Conservation (phyloP, 2,329 filamentous ascomycete genomes). For the Chrysoporthe austroafricana region DNA sequence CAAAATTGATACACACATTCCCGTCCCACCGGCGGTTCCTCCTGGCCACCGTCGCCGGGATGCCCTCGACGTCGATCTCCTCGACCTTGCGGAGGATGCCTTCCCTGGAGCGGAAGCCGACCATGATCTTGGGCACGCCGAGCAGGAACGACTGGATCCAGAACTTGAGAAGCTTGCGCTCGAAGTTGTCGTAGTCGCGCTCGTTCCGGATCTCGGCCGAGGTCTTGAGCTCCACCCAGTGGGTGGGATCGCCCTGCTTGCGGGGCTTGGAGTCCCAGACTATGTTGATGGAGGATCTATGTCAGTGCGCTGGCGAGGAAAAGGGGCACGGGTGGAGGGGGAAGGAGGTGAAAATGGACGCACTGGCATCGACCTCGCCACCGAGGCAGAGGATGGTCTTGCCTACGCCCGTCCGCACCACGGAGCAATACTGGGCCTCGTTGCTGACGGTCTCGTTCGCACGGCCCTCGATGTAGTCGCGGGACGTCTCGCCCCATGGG, state of each 20-base stretch:
- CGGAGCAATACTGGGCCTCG: conserved; percentile 91
- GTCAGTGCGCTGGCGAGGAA: conserved; percentile 14
- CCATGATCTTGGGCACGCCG: conserved; percentile 87
- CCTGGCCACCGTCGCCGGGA: conserved; percentile 76
- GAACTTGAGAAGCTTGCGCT: conserved; percentile 90
- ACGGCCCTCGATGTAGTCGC: conserved; percentile 79
- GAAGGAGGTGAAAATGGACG: conserved; percentile 32
- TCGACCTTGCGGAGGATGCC: conserved; percentile 75
- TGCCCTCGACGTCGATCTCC: conserved; percentile 77
- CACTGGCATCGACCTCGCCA: conserved; percentile 91
- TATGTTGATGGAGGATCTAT: conserved; percentile 37
- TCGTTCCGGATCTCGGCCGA: conserved; percentile 71
- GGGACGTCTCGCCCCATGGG: conserved; percentile 72
- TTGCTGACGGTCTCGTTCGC: conserved; percentile 78
- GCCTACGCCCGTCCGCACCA: conserved; percentile 87
- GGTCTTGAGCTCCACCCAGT: conserved; percentile 96
- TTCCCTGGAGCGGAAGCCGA: conserved; percentile 78
- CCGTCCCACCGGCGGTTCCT: conserved; percentile 81
- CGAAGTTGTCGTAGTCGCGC: conserved; percentile 74
- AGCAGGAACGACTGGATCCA: conserved; percentile 97
- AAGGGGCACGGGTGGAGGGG: conserved; percentile 13
- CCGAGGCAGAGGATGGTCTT: conserved; percentile 76
- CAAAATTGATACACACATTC: conserved; percentile 92
- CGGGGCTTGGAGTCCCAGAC: conserved; percentile 84
- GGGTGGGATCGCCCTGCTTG: conserved; percentile 68